Percentiles rank a stretch among this genome's conserved stretches.
phyloP scores from a whole-genome alignment of 176 grass and related monocot species.

The Phragmites australis region DNA sequence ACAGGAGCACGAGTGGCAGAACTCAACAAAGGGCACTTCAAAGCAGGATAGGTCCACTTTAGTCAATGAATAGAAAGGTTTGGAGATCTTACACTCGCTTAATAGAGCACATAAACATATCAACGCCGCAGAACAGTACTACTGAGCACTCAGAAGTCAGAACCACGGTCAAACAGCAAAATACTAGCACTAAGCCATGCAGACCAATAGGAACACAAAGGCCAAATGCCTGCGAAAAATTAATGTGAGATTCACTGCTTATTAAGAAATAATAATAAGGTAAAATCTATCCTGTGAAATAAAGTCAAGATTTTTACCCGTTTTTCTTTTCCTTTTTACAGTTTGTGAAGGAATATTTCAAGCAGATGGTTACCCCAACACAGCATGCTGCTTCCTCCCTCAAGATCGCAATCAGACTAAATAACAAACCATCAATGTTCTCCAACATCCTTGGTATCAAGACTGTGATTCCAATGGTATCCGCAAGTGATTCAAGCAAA shows the following conservation, averaged over 20 bases:
- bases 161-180: slow-evolving; percentile 36
- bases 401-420: background rate
- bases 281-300: background rate
- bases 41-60: background rate
- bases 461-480: background rate
- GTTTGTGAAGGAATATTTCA: slow-evolving; percentile 18
- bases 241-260: slow-evolving; percentile 30
- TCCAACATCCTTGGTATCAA: slow-evolving; percentile 19
- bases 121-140: background rate
- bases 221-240: slow-evolving; percentile 52
- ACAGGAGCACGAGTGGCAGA: background rate
- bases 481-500: slow-evolving; percentile 32
- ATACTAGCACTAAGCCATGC: slow-evolving; percentile 36
- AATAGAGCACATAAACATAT: background rate
- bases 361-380: slow-evolving; percentile 8
- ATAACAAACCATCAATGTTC: background rate
- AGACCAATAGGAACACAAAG: slow-evolving; percentile 40
- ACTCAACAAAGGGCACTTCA: background rate
- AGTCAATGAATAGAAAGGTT: background rate
- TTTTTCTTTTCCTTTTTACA: slow-evolving; percentile 15
- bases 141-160: background rate
- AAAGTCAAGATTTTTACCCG: slow-evolving; percentile 45
- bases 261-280: slow-evolving; percentile 21
- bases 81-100: background rate
- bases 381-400: slow-evolving; percentile 16